Evolutionary conservation across 805 yeast species (phyloP).

Genomic region (Saccharomyces paradoxus): DNA sequence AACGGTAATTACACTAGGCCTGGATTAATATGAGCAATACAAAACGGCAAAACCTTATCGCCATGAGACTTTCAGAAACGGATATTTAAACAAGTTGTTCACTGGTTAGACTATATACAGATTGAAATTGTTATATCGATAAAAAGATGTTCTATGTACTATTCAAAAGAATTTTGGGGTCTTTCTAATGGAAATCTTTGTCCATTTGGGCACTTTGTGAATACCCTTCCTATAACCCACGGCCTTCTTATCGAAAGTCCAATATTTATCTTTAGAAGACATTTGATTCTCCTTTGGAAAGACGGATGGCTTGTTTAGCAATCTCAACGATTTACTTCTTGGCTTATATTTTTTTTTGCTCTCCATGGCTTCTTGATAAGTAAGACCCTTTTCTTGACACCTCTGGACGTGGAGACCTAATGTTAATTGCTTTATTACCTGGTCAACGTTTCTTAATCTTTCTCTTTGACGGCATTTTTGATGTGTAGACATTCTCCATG

Average conservation of each 20-base stretch:
- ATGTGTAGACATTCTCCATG: slow-evolving; percentile 68
- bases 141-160: not conserved
- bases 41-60: not conserved
- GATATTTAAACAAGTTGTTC: not conserved
- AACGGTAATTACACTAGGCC: not conserved
- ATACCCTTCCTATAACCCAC: slow-evolving; percentile 80
- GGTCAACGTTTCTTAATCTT: slow-evolving; percentile 76
- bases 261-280: slow-evolving; percentile 77
- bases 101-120: not conserved
- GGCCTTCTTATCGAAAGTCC: slow-evolving; percentile 68
- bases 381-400: slow-evolving; percentile 16
- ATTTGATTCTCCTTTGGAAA: slow-evolving; percentile 78
- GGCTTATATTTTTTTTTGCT: slow-evolving; percentile 19
- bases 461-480: slow-evolving; percentile 82
- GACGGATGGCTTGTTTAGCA: slow-evolving; percentile 30
- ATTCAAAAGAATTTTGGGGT: slow-evolving; percentile 62
- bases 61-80: not conserved
- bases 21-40: not conserved
- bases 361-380: slow-evolving; percentile 14
- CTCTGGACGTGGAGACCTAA: slow-evolving; percentile 25
- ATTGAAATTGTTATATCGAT: not conserved
- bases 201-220: slow-evolving; percentile 88
- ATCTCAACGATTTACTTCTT: slow-evolving; percentile 19
- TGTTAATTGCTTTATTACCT: slow-evolving; percentile 46
- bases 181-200: slow-evolving; percentile 69